phyloP scores from a whole-genome alignment of 768 basidiomycete genomes.

The Podaxis sp. region DNA sequence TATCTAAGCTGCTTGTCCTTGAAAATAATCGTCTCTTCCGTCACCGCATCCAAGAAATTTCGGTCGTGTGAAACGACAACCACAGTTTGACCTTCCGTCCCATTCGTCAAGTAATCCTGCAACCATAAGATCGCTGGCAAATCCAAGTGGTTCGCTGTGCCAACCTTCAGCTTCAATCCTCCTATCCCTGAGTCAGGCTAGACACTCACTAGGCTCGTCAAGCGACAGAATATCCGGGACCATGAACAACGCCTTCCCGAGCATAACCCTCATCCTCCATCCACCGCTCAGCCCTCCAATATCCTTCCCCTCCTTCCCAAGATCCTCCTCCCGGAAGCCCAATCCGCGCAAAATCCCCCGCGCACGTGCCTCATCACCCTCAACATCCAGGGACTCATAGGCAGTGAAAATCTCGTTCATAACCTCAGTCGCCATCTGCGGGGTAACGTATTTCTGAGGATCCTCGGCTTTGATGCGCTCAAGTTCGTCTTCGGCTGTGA shows the following conservation, averaged over 20 bases:
- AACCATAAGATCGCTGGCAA: conserved; percentile 54
- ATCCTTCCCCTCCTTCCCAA: conserved; percentile 31
- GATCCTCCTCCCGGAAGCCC: conserved; percentile 48
- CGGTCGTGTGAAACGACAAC: conserved; percentile 68
- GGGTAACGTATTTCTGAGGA: conserved; percentile 29
- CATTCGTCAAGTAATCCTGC: conserved; percentile 46
- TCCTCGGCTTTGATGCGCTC: conserved; percentile 29
- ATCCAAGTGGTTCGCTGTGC: conserved; percentile 48
- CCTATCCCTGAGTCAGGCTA: neutral
- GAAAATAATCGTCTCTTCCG: conserved; percentile 62
- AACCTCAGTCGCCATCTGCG: conserved; percentile 24
- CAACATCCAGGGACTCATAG: conserved; percentile 34
- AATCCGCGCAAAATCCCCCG: conserved; percentile 55
- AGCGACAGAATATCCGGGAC: conserved; percentile 57
- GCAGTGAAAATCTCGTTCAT: conserved; percentile 28
- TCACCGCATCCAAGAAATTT: conserved; percentile 57
- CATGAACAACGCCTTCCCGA: conserved; percentile 59
- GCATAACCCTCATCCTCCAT: conserved; percentile 59
- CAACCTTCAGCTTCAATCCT: neutral
- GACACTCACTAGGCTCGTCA: conserved; percentile 48
- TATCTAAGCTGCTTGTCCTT: conserved; percentile 51
- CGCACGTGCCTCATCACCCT: conserved; percentile 47
- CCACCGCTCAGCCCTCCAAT: conserved; percentile 58
- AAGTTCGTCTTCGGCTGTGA: conserved; percentile 43
- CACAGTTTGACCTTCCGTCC: conserved; percentile 44